Base-by-base conservation (phyloP, 345 rosid species). In the Atalantia buxifolia region DNA sequence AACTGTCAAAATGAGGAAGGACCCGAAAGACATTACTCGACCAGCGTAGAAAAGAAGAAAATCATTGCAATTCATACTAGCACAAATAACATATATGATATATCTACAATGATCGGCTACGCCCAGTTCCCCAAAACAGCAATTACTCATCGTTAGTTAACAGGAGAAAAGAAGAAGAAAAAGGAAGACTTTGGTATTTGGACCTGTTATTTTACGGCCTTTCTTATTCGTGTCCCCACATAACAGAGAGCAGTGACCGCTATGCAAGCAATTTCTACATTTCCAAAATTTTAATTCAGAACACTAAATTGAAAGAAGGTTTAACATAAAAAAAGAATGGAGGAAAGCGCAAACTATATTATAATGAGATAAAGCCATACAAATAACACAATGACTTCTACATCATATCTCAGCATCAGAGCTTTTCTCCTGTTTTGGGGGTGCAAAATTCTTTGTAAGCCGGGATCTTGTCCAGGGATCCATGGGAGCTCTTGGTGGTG, bases 391-490 rank as follows among this genome's bases (percentile, higher is more conserved):
- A n/a, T 31, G 27, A 27, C 57, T 48, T 48, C 7, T 45, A 30
- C 9, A 45, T 84, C 80, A 89, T 66, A 77, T 75, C 31, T 92
- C 92, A 33, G 87, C 40, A 25, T 90, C 89, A 27, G 90, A 83
- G 77, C 55, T 53, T 76, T 85, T 94, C 79, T 91, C 98, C 77
- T 91, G 93, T 79, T 91, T 92, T 42, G 95, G 93, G 31, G 95
- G 93, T 36, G 99, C 98, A 75, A 86, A 88, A 80, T 92, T 94
- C 83, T 67, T 88, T 72, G 83, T 82, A 48, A 94, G 97, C 71
- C 83, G 89, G 6, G 99, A 94, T 86, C 86, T 88, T 10, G 86
- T 86, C 97, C 98, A 96, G 9, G 97, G 98, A 83, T 96, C 97
- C 67, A 96, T 42, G 0, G 95, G 82, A 45, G 84, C 83, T 81